phyloP scores from a whole-genome alignment of 2,329 filamentous ascomycete species.

The Didymella pinodella region DNA sequence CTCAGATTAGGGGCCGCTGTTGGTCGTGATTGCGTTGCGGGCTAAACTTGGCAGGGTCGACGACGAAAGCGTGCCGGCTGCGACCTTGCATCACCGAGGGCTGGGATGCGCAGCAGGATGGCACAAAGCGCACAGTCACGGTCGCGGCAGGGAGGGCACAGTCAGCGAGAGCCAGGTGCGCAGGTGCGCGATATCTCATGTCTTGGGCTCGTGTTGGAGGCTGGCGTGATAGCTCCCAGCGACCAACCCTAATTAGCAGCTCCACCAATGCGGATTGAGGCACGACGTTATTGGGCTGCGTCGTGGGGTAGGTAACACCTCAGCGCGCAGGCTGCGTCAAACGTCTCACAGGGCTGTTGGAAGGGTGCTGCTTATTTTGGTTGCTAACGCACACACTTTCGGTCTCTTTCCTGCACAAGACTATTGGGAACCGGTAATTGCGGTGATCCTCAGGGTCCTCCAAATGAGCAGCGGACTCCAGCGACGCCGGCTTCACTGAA shows the following conservation, averaged over 20 bases:
- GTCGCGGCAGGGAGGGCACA: conserved; percentile 6
- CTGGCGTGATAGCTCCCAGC: conserved; percentile 20
- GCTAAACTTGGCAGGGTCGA: conserved; percentile 21
- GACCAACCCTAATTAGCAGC: conserved; percentile 12
- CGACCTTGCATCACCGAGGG: conserved; percentile 20
- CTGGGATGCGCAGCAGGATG: conserved; percentile 5
- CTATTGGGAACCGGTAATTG: background rate
- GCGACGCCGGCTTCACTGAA: conserved; percentile 6
- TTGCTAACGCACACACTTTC: background rate
- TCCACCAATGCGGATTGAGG: conserved; percentile 14
- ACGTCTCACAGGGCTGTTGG: conserved; percentile 14
- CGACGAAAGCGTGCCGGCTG: conserved; percentile 20
- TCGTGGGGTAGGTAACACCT: conserved; percentile 14
- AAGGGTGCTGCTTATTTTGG: background rate
- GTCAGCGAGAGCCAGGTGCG: conserved; percentile 4
- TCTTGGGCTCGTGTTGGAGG: conserved; percentile 20
- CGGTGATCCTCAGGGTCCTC: conserved; percentile 16
- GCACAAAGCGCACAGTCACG: conserved; percentile 11
- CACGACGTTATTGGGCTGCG: conserved; percentile 13
- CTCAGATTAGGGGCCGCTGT: conserved; percentile 27
- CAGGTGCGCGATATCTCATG: conserved; percentile 11
- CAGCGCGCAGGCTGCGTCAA: conserved; percentile 13
- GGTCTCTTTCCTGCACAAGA: background rate
- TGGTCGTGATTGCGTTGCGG: conserved; percentile 19
- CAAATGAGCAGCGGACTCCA: conserved; percentile 2